These are phyloP conservation scores for Cutaneotrichosporon spelunceum DNA, from an alignment of 1,284 basidiomycete species.

Conservation along the genomic window DNA sequence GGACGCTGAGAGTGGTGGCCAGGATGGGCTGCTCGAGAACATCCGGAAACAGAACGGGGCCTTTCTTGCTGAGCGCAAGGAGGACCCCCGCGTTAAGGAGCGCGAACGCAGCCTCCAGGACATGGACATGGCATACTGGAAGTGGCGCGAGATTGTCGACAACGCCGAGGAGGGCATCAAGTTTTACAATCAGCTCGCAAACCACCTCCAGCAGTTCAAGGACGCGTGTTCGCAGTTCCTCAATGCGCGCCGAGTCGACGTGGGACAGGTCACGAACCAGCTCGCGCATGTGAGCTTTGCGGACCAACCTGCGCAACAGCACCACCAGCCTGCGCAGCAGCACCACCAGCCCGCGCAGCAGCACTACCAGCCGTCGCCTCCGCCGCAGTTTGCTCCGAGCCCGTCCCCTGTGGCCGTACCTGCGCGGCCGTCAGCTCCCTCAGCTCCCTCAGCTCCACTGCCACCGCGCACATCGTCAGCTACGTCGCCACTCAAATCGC, in stretches of 20 bases:
- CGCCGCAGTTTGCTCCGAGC: conserved; percentile 4
- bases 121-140: conserved; percentile 83
- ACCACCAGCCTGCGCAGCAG: not conserved
- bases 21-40: conserved; percentile 63
- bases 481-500: conserved; percentile 14
- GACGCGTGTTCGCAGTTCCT: conserved; percentile 72
- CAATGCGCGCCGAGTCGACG: conserved; percentile 62
- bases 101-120: conserved; percentile 81
- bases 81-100: conserved; percentile 72
- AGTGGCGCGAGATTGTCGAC: conserved; percentile 77
- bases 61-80: conserved; percentile 73
- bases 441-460: not conserved
- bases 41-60: conserved; percentile 71
- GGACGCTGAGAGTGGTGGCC: conserved; percentile 60
- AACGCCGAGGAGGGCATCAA: conserved; percentile 87
- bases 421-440: not conserved
- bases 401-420: conserved; percentile 10
- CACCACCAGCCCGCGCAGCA: no score
- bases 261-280: conserved; percentile 43
- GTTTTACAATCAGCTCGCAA: conserved; percentile 80
- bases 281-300: conserved; percentile 23
- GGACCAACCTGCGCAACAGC: conserved; percentile 16
- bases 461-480: conserved; percentile 8
- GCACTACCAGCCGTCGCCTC: not conserved
- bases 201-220: conserved; percentile 68